These are phyloP conservation scores for Candida gigantensis DNA, from an alignment of 1,139 yeast species.

Conservation along the genomic window DNA sequence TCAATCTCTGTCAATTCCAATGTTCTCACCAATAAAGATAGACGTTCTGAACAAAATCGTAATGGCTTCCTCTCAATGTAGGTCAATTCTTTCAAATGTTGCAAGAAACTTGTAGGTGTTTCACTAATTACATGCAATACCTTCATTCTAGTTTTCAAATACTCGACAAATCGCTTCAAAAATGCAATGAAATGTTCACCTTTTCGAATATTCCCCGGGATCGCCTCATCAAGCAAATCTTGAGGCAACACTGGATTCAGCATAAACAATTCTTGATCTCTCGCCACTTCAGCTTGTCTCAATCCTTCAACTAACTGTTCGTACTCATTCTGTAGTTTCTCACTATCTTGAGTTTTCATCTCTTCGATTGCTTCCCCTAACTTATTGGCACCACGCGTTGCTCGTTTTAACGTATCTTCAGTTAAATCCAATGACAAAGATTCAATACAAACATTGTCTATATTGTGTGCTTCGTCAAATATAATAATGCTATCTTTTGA, in stretches of 20 bases:
- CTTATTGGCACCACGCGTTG: slow-evolving; percentile 71
- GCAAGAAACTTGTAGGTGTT: slow-evolving; percentile 89
- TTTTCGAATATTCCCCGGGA: slow-evolving; percentile 94
- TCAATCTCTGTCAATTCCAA: slow-evolving; percentile 86
- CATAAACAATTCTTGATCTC: slow-evolving; percentile 81
- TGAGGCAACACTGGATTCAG: slow-evolving; percentile 85
- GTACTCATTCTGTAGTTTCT: slow-evolving; percentile 84
- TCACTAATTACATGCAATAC: slow-evolving; percentile 95
- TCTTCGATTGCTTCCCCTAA: slow-evolving; percentile 76
- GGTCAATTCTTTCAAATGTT: slow-evolving; percentile 89
- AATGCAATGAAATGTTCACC: slow-evolving; percentile 97
- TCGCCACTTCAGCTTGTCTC: slow-evolving; percentile 70
- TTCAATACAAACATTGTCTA: slow-evolving; percentile 97
- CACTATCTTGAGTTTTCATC: slow-evolving; percentile 79
- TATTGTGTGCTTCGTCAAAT: slow-evolving; percentile 97
- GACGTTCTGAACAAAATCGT: slow-evolving; percentile 86
- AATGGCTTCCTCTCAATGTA: slow-evolving; percentile 91
- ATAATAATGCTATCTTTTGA: slow-evolving; percentile 92
- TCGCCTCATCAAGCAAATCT: slow-evolving; percentile 86
- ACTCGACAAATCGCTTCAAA: slow-evolving; percentile 87
- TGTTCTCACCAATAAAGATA: slow-evolving; percentile 84
- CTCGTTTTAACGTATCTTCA: slow-evolving; percentile 47
- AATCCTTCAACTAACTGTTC: slow-evolving; percentile 89
- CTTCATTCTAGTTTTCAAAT: slow-evolving; percentile 95
- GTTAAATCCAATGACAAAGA: slow-evolving; percentile 80